Evolutionary conservation across 441 rosid genomes (phyloP).

Genomic region (Kokia cookei): DNA sequence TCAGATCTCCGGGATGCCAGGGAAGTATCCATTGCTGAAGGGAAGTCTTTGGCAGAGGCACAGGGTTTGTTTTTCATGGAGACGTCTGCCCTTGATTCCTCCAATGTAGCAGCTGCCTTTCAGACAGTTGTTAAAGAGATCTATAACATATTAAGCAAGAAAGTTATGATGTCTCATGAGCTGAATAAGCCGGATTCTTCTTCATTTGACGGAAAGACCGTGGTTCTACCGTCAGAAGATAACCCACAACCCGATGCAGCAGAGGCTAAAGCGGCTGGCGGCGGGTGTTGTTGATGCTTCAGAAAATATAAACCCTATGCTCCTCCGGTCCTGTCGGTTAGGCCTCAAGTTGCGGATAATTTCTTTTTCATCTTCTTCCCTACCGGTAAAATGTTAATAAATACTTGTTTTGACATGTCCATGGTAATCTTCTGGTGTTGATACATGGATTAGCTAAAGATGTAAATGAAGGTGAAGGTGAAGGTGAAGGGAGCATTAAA

Average conservation of each 20-base stretch:
- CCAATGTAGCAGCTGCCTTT: slow-evolving; percentile 63
- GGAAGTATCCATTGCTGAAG: slow-evolving; percentile 65
- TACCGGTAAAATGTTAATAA: neutral
- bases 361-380: slow-evolving; percentile 15
- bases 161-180: slow-evolving; percentile 83
- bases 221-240: slow-evolving; percentile 51
- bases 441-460: neutral
- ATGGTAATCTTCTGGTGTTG: neutral
- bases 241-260: slow-evolving; percentile 6
- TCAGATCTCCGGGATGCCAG: slow-evolving; percentile 64
- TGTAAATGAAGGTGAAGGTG: neutral
- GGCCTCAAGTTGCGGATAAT: neutral
- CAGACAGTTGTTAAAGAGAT: slow-evolving; percentile 72
- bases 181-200: slow-evolving; percentile 60
- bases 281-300: slow-evolving; percentile 48
- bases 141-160: slow-evolving; percentile 74
- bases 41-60: slow-evolving; percentile 57
- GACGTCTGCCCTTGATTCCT: slow-evolving; percentile 72
- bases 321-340: neutral
- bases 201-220: slow-evolving; percentile 57
- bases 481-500: neutral
- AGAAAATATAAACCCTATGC: neutral
- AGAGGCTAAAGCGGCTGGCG: slow-evolving; percentile 44
- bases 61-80: slow-evolving; percentile 72
- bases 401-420: neutral